Percentiles rank a stretch among this genome's conserved stretches.
phyloP scores from a whole-genome alignment of 139 green algal genomes.

The Prasinococcaceae sp. region DNA sequence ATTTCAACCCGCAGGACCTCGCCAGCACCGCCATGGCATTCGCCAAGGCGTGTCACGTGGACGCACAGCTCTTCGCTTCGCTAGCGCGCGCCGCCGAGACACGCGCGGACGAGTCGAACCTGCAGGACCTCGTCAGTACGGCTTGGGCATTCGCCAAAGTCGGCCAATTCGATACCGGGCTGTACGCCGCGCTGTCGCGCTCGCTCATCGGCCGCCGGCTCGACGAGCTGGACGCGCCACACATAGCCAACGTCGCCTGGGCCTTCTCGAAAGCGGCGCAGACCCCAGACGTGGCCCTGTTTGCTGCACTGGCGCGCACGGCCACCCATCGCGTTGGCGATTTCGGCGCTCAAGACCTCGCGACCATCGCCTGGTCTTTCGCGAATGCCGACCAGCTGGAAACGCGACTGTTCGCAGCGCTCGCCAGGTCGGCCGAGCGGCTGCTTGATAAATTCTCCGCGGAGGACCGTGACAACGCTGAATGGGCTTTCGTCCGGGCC shows the following conservation, averaged over 20 bases:
- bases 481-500: conserved; percentile 20
- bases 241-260: conserved; percentile 20
- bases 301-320: conserved; percentile 2
- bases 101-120: conserved; percentile 9
- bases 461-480: conserved; percentile 20
- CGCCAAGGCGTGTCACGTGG: conserved; percentile 17
- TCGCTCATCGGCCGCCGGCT: neutral
- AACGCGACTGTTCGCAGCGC: conserved; percentile 2
- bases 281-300: neutral
- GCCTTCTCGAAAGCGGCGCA: conserved; percentile 11
- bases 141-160: conserved; percentile 18
- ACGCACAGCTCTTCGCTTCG: conserved; percentile 4
- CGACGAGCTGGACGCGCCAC: conserved; percentile 14
- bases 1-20: conserved; percentile 21
- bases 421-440: neutral
- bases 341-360: conserved; percentile 13
- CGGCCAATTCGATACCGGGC: conserved; percentile 6
- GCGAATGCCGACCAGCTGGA: conserved; percentile 17
- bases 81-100: neutral
- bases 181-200: conserved; percentile 6
- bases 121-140: conserved; percentile 19
- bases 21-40: conserved; percentile 13
- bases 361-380: conserved; percentile 19
- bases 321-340: conserved; percentile 3
- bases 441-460: conserved; percentile 13